These are phyloP conservation scores for Saccharomyces paradoxus DNA, from an alignment of 805 yeast genomes.

Conservation along the genomic window DNA sequence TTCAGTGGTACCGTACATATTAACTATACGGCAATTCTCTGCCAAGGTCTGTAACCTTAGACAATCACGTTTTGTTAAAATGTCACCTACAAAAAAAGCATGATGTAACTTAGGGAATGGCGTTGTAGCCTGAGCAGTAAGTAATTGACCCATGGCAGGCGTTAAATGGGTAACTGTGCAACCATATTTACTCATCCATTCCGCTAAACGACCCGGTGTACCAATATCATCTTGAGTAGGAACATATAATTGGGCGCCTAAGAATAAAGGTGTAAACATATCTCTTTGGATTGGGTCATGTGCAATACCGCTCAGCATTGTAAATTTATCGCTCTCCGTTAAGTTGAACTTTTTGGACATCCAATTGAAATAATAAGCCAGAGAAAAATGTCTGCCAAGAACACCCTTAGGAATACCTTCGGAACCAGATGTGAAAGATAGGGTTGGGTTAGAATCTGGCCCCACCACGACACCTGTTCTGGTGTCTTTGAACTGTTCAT, in stretches of 20 bases:
- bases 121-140: conserved; percentile 90
- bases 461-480: conserved; percentile 90
- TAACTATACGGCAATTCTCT: conserved; percentile 79
- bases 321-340: conserved; percentile 74
- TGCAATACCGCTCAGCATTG: conserved; percentile 98
- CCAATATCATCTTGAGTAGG: conserved; percentile 98
- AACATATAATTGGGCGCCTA: conserved; percentile 87
- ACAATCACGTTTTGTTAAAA: conserved; percentile 94
- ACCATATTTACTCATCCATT: conserved; percentile 87
- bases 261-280: conserved; percentile 93
- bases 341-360: conserved; percentile 83
- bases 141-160: conserved; percentile 98
- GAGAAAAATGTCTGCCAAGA: conserved; percentile 90
- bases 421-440: conserved; percentile 93
- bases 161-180: conserved; percentile 97
- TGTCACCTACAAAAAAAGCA: conserved; percentile 97
- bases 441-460: conserved; percentile 94
- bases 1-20: conserved; percentile 99
- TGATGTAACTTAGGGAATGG: conserved; percentile 81
- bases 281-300: conserved; percentile 99
- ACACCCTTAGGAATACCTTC: conserved; percentile 99
- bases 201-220: conserved; percentile 94
- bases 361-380: conserved; percentile 98
- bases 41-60: conserved; percentile 86
- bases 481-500: conserved; percentile 38